Evolutionary conservation across 2,329 filamentous ascomycete species (phyloP).

Genomic region (Acarospora socialis): DNA sequence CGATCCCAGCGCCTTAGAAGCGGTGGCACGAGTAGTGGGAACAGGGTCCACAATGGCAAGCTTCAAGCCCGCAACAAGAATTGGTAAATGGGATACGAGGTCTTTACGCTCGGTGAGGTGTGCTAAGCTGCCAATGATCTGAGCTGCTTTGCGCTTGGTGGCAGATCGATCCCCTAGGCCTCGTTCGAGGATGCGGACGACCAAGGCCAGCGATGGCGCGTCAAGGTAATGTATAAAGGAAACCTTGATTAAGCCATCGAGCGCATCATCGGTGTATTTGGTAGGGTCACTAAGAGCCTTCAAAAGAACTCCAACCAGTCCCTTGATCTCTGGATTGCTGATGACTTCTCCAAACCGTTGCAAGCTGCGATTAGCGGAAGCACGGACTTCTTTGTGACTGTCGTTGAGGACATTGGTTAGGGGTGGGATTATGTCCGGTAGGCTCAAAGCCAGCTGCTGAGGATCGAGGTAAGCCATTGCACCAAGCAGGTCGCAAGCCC

Average conservation of each 20-base stretch:
- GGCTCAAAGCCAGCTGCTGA: slow-evolving; percentile 76
- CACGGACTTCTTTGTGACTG: slow-evolving; percentile 91
- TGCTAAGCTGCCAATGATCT: slow-evolving; percentile 94
- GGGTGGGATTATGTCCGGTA: slow-evolving; percentile 94
- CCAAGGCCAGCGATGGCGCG: slow-evolving; percentile 82
- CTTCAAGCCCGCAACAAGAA: slow-evolving; percentile 81
- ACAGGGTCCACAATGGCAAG: slow-evolving; percentile 87
- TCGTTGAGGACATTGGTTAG: slow-evolving; percentile 89
- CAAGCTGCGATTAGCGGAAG: slow-evolving; percentile 84
- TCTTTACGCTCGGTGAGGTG: slow-evolving; percentile 96
- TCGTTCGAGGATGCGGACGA: slow-evolving; percentile 89
- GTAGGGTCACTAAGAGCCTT: slow-evolving; percentile 96
- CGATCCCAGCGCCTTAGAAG: slow-evolving; percentile 87
- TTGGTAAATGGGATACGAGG: slow-evolving; percentile 75
- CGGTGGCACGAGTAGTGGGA: slow-evolving; percentile 87
- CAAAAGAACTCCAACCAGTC: slow-evolving; percentile 75
- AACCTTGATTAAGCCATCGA: slow-evolving; percentile 93
- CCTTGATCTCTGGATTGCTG: slow-evolving; percentile 92
- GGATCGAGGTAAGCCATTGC: slow-evolving; percentile 98
- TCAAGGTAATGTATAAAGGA: slow-evolving; percentile 98
- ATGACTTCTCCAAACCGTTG: slow-evolving; percentile 98
- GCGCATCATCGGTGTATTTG: slow-evolving; percentile 87
- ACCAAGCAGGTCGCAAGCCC: slow-evolving; percentile 87
- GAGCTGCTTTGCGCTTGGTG: slow-evolving; percentile 89
- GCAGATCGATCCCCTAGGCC: slow-evolving; percentile 80